phyloP scores from a whole-genome alignment of 495 filamentous ascomycete genomes.

The Penicillium ochrochloron region DNA sequence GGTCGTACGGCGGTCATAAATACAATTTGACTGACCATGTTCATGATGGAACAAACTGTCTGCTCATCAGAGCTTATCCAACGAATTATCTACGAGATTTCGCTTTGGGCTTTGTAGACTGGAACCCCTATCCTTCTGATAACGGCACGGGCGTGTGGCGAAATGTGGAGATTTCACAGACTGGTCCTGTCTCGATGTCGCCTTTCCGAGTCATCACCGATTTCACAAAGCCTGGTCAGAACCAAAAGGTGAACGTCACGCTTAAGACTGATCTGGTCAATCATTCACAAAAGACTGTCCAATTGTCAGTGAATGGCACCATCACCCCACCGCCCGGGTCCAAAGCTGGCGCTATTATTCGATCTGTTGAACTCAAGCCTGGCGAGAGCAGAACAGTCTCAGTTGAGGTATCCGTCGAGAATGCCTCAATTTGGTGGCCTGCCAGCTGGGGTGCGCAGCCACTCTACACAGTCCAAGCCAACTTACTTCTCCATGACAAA shows the following conservation, averaged over 20 bases:
- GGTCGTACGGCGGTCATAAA: constrained; percentile 59
- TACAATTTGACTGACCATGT: constrained; percentile 58
- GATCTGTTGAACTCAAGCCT: constrained; percentile 43
- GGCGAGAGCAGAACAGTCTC: constrained; percentile 44
- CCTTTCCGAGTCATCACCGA: constrained; percentile 54
- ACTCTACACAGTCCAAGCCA: constrained; percentile 61
- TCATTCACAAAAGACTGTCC: constrained; percentile 41
- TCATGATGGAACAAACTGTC: constrained; percentile 46
- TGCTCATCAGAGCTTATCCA: constrained; percentile 59
- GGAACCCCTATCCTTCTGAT: constrained; percentile 66
- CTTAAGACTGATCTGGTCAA: constrained; percentile 57
- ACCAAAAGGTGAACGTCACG: constrained; percentile 40
- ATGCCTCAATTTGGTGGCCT: constrained; percentile 78
- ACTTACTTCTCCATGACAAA: constrained; percentile 35
- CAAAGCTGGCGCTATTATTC: constrained; percentile 25
- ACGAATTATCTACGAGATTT: constrained; percentile 64
- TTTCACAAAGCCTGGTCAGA: constrained; percentile 32
- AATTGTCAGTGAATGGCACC: constrained; percentile 42
- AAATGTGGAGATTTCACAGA: constrained; percentile 61
- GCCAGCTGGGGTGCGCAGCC: constrained; percentile 75
- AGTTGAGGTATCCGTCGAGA: constrained; percentile 43
- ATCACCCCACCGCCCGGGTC: constrained; percentile 35
- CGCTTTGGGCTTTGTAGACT: constrained; percentile 65
- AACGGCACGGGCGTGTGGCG: constrained; percentile 68
- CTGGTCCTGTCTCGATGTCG: constrained; percentile 56